Base-by-base conservation (phyloP, 495 filamentous ascomycete genomes). In the Hypoxylon lenormandii region DNA sequence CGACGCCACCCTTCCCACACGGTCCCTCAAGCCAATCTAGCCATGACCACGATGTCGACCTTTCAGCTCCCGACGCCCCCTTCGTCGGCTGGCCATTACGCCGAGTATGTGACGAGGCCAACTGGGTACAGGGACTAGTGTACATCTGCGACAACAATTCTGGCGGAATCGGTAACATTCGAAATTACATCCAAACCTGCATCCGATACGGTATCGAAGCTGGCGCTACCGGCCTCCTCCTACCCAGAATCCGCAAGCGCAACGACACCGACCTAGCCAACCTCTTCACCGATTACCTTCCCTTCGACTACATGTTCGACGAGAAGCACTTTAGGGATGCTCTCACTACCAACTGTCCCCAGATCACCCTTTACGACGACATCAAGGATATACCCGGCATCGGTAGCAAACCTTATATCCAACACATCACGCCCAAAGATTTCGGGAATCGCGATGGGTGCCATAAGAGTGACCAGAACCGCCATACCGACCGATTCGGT, bases 61-160 rank as follows among this genome's bases (percentile, higher is more conserved):
- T 76, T 16, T 76, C 74, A 19, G 51, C 64, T 12, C 72, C 79
- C 13, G 76, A 80, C 50, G 71, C 81, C 7, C 81, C 80, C n/a
- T 83, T 83, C 63, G 73, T 85, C 57, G 69, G 77, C 62, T 84
- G 83, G 83, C 82, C 83, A 3, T 70, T 85, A 46, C 68, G 70
- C 22, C 60, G 83, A 3, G 78, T 80, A 3, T 84, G 83, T 74
- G 70, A 76, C 5, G 83, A 84, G 57, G 74, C 78, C 1, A 61
- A 40, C 0, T 82, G 78, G 78, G 73, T 74, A 0, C 73, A 79
- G 0, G 81, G 81, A 0, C 36, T 84, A 16, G 73, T 82, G 5
- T 85, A 80, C 45, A 77, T 79, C 18, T 85, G 83, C 70, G 82
- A 84, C 70, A 83, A 84, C 66, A 85, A 84, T 64, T 83, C 81